Conservation (phyloP, 2,329 filamentous ascomycete species). For the Neofusicoccum parvum region DNA sequence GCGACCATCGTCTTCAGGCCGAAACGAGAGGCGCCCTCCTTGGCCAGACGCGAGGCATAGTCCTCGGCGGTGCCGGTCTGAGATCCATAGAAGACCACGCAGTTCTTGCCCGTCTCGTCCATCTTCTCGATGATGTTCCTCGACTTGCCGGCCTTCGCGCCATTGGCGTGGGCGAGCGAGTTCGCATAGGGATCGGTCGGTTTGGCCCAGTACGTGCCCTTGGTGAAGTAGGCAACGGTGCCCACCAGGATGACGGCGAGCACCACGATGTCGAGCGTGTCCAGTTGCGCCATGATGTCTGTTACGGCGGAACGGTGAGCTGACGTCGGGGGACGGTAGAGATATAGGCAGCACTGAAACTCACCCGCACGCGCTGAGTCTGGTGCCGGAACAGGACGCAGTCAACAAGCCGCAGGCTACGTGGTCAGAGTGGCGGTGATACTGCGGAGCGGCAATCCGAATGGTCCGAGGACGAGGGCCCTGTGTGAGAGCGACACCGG, state of each 20-base stretch:
- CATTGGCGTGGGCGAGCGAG: slow-evolving; percentile 67
- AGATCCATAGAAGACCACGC: slow-evolving; percentile 96
- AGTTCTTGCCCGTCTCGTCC: slow-evolving; percentile 95
- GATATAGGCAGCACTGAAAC: slow-evolving; percentile 17
- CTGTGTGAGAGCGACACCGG: slow-evolving; percentile 8
- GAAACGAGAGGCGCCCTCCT: slow-evolving; percentile 95
- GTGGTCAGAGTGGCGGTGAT: slow-evolving; percentile 20
- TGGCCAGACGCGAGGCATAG: slow-evolving; percentile 92
- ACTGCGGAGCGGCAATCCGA: slow-evolving; percentile 8
- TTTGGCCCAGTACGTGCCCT: slow-evolving; percentile 90
- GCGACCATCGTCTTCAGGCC: slow-evolving; percentile 98
- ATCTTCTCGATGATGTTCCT: slow-evolving; percentile 94
- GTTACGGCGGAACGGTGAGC: slow-evolving; percentile 33
- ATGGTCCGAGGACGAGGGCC: slow-evolving; percentile 1
- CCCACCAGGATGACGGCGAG: slow-evolving; percentile 81
- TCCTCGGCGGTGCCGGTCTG: slow-evolving; percentile 98
- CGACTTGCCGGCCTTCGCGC: slow-evolving; percentile 78
- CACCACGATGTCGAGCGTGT: slow-evolving; percentile 93
- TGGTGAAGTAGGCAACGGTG: slow-evolving; percentile 94
- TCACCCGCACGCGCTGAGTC: neutral
- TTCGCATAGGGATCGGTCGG: slow-evolving; percentile 85
- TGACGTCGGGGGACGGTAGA: neutral
- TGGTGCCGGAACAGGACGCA: neutral
- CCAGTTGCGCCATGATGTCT: slow-evolving; percentile 89
- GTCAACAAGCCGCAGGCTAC: slow-evolving; percentile 6